Evolutionary conservation across 257 asterid genomes (phyloP), one percentile per base, ranked within the genome.

Genomic region (Ilex asprella): DNA sequence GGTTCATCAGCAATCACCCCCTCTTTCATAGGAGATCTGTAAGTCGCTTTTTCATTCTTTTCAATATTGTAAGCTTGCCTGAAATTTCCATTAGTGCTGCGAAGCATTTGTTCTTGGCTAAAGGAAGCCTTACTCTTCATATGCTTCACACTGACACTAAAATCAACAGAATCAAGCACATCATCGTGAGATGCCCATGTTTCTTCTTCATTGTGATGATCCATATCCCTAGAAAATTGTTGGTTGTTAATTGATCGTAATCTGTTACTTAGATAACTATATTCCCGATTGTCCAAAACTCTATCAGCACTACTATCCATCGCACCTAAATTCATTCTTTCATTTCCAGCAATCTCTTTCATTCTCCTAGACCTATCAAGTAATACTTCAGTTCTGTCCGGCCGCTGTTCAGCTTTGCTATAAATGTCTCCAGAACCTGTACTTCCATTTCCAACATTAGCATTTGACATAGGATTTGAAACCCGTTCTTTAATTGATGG

Each of bases 141-240:
- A 69, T 61, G 86, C 62, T 83, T 76, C 85, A 74, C 75, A 55
- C 81, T 69, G 55, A 79, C 56, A 32, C 70, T 78, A 73, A 87
- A 76, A 77, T 86, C 96, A 67, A 88, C 58, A 70, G 95, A 81
- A 59, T 79, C 75, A 16, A 63, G 69, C 16, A 70, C 66, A 73
- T 60, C 55, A 31, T 74, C 82, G 31, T 64, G 76, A 51, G 81
- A 84, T 31, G 71, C 76, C 78, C 73, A 66, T 56, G 78, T 62
- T 65, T 76, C 86, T 58, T 59, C 60, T 60, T 78, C 83, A 75
- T 78, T 79, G 14, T 73, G 67, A 58, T 69, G 70, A 69, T 73
- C 86, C 55, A 10, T 63, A 64, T 78, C 73, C 68, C 60, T 62
- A 68, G 82, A 71, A 59, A 54, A 61, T 61, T 61, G 77, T 73